Evolutionary conservation across 2,329 filamentous ascomycete species (phyloP).

Genomic region (Magnaporthiopsis incrustans): DNA sequence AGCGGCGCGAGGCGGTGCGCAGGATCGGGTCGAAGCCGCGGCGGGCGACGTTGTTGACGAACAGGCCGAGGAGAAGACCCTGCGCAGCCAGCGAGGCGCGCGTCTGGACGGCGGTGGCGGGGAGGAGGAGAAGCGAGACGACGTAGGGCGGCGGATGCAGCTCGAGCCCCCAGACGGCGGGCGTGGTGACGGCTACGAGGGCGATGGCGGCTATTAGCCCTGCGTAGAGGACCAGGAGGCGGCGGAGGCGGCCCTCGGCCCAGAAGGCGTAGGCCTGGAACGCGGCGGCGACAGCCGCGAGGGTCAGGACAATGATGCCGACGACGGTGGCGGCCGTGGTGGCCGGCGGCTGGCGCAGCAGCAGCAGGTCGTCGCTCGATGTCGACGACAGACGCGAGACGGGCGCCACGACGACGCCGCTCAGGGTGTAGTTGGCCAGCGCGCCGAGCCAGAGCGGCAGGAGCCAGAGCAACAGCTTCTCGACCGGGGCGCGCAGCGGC

Average conservation of each 20-base stretch:
- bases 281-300: slow-evolving; percentile 52
- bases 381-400: slow-evolving; percentile 54
- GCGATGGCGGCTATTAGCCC: slow-evolving; percentile 43
- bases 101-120: slow-evolving; percentile 64
- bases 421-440: slow-evolving; percentile 69
- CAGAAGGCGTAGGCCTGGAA: slow-evolving; percentile 64
- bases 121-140: slow-evolving; percentile 60
- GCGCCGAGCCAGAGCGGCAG: slow-evolving; percentile 64
- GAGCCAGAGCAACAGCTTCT: slow-evolving; percentile 64
- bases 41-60: slow-evolving; percentile 68
- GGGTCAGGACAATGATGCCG: slow-evolving; percentile 46
- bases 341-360: slow-evolving; percentile 61
- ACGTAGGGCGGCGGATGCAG: slow-evolving; percentile 73
- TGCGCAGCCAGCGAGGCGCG: slow-evolving; percentile 62
- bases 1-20: slow-evolving; percentile 33
- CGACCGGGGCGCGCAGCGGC: slow-evolving; percentile 51
- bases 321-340: slow-evolving; percentile 52
- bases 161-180: slow-evolving; percentile 44
- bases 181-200: background rate
- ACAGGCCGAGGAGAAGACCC: slow-evolving; percentile 63
- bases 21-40: slow-evolving; percentile 71
- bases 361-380: slow-evolving; percentile 44
- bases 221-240: slow-evolving; percentile 54
- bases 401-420: slow-evolving; percentile 65
- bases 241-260: slow-evolving; percentile 56